Evolutionary conservation across 108 stramenopile species (phyloP), one percentile per base, ranked within the genome.

Genomic region (Discostella stelligeroides): DNA sequence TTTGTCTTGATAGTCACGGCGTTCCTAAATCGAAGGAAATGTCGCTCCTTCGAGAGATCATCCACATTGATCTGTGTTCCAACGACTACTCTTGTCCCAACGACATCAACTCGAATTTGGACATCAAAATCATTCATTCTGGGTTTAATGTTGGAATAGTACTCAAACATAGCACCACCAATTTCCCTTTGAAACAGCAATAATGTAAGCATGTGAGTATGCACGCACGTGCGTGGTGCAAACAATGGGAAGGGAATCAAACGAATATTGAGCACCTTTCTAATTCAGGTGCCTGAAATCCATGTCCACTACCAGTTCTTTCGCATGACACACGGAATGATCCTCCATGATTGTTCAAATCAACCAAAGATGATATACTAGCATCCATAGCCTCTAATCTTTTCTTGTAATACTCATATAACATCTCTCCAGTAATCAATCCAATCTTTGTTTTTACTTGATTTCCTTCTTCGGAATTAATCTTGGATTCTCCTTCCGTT

Each of bases 1-100:
- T 89, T 89, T 6, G 84, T 83, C 68, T 89, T 89, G 67, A 89
- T 84, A 11, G 88, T 89, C 0, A 89, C 88, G 2, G 80, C 84
- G 65, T 89, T 89, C 2, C 85, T 79, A 59, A 81, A 89, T 38
- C 84, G 69, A 8, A 83, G 66, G 73, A 86, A 85, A 59, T 86
- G 85, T 11, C 88, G 73, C 11, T 65, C 56, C 70, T 85, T 86
- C 38, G 84, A 80, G 23, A 89, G 47, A 57, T 89, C 88, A 48
- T 81, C 75, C 11, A 89, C 73, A 53, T 89, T 89, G 39, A 86
- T 40, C 60, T 89, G 88, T 10, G 82, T 85, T 0, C 82, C 88
- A n/a, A 89, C 72, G 18, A 86, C 66, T 15, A 85, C 73, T n/a
- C 68, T 60, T 14, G 75, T 76, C 21, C 73, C 82, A 18, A 89